Evolutionary conservation across 495 filamentous ascomycete genomes (phyloP).

Genomic region (Aspergillus ellipticus): DNA sequence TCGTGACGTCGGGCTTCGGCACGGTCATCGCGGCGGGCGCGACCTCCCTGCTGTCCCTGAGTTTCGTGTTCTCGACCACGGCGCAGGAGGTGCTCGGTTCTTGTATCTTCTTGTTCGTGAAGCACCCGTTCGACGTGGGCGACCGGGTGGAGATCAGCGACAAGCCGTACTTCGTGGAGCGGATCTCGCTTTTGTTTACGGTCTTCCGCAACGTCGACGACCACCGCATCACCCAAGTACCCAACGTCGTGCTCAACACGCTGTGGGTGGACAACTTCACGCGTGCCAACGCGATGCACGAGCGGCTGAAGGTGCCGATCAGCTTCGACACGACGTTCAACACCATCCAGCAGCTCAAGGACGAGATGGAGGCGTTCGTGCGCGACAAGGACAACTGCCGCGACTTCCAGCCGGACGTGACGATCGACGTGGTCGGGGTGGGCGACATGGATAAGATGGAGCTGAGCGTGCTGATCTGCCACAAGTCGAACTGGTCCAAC

Average conservation of each 20-base stretch:
- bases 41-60: conserved; percentile 87
- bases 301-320: conserved; percentile 73
- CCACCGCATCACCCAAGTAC: conserved; percentile 82
- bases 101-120: conserved; percentile 98
- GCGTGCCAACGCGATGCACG: conserved; percentile 86
- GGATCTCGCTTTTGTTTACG: conserved; percentile 92
- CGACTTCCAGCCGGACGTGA: conserved; percentile 85
- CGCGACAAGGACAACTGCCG: conserved; percentile 80
- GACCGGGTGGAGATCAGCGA: conserved; percentile 81
- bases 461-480: conserved; percentile 76
- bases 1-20: conserved; percentile 78
- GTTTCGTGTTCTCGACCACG: conserved; percentile 89
- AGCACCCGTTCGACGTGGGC: conserved; percentile 90
- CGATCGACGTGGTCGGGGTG: conserved; percentile 72
- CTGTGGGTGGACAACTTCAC: conserved; percentile 92
- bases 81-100: conserved; percentile 91
- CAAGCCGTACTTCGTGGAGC: conserved; percentile 77
- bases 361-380: conserved; percentile 81
- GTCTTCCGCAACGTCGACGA: conserved; percentile 80
- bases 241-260: conserved; percentile 86
- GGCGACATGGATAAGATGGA: conserved; percentile 85
- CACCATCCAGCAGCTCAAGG: conserved; percentile 76
- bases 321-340: conserved; percentile 82
- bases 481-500: conserved; percentile 97
- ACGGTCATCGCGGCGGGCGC: conserved; percentile 91